Evolutionary conservation across 345 rosid species (phyloP).

Genomic region (Orychophragmus violaceus): DNA sequence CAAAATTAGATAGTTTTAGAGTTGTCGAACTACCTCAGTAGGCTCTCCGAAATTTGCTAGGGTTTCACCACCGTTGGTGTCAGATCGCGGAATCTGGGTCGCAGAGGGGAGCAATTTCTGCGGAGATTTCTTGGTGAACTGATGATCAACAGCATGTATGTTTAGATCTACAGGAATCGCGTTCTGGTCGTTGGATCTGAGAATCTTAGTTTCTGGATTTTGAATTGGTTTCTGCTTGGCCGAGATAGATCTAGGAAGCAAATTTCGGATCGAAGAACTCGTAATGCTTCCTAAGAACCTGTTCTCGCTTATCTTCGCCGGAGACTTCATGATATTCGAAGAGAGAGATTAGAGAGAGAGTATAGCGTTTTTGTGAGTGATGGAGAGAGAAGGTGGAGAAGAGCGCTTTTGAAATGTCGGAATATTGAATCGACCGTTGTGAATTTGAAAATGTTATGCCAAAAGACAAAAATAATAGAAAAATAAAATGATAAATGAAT

Average conservation of each 20-base stretch:
- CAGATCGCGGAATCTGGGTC: not conserved
- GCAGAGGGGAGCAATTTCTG: not conserved
- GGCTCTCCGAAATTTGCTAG: not conserved
- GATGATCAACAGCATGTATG: not conserved
- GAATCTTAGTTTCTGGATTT: conserved; percentile 5
- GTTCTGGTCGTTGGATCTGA: conserved; percentile 50
- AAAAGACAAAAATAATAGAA: too few species aligned
- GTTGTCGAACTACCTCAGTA: not conserved
- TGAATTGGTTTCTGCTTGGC: conserved; percentile 34
- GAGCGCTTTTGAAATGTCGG: conserved; percentile 11
- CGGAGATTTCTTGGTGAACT: not conserved
- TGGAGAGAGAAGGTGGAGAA: not conserved
- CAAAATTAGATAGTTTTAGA: not conserved
- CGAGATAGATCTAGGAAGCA: conserved; percentile 65
- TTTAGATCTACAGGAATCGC: conserved; percentile 57
- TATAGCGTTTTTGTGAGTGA: not conserved
- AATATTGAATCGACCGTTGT: too few species aligned
- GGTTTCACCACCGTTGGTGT: not conserved
- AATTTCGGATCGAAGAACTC: conserved; percentile 50
- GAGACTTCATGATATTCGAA: conserved; percentile 20
- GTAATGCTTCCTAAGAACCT: conserved; percentile 46
- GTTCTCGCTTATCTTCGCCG: conserved; percentile 20
- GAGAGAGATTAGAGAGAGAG: not conserved
- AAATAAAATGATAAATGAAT: too few species aligned
- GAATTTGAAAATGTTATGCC: too few species aligned